Evolutionary conservation across 2,329 filamentous ascomycete species (phyloP), one percentile per base, ranked within the genome.

Genomic region (Penicillium sp.): DNA sequence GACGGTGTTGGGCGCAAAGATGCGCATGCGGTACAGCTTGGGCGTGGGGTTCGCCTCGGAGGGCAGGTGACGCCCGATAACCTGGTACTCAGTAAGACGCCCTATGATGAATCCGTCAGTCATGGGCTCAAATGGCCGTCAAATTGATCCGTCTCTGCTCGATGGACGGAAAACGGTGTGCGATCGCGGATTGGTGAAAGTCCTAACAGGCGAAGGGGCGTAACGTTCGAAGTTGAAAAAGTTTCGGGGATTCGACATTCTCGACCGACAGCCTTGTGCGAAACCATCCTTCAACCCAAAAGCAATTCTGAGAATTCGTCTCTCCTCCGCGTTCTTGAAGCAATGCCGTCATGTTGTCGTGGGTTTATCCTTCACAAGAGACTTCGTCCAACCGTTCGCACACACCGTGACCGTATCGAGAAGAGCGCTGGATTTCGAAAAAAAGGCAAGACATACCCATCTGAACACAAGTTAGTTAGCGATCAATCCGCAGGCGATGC

Each of bases 41-140:
- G 93, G 93, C 69, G 88, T 89, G 70, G 91, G 89, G 83, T 95
- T 95, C 74, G 86, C 81, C 81, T 98, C 93, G 72, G 86, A 88
- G 78, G 93, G 93, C 86, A 98, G 78, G 79, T 96, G 91, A 78
- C 94, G 91, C 80, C 94, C 93, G 74, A 98, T 95, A 81, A 98
- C 91, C 85, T 97, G 93, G 85, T 95, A 98, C 85, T 98, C 93
- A 76, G 89, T 87, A 80, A 98, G 90, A 84, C 93, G 93, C 89
- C 90, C 93, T 98, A 76, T 58, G 52, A 58, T 57, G 53, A 55
- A 59, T 58, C 56, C 60, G 62, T 69, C 59, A 69, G 65, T 59
- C 40, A 60, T 47, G 45, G 45, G 52, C 57, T 54, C 46, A 14
- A 35, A 8, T 40, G 26, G n/a, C n/a, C 24, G 3, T 14, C 24